Base-by-base conservation (phyloP, 73 alveolate species). In the Tetrahymena borealis region DNA sequence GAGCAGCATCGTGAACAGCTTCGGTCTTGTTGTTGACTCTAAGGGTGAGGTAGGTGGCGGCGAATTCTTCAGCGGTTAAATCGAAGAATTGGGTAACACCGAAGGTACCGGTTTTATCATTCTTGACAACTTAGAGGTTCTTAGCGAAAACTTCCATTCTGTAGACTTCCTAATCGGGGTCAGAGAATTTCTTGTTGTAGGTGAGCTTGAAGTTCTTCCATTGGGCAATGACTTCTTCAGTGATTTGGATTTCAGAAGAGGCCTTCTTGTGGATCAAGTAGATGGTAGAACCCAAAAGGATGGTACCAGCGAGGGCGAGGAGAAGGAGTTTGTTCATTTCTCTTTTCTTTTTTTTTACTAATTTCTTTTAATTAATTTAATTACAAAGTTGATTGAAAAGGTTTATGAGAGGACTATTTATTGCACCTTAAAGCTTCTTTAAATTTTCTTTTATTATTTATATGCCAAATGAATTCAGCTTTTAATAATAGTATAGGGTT, bases 1-100 rank as follows among this genome's bases (percentile, higher is more conserved):
- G 39, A 39, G 38, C 77, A 39, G 90, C 90, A 28, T 91, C 90
- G 78, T 60, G 39, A 13, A 37, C 77, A 39, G 93, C 78, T 90
- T 90, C 94, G 10, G 39, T 92, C 24, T 36, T 78, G 8, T 90
- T 90, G 33, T 91, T 28, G 11, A 37, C 94, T 32, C 90, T 3
- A 3, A 40, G 41, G 60, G 91, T 93, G 78, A 93, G 94, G 90
- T 93, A 93, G 41, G 35, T 93, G 33, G 90, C 85, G 16, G 91
- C 94, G 91, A 93, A 93, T 28, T 93, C 96, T 43, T 93, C 91
- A 24, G 38, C 24, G 15, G 96, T 90, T 28, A 93, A 43, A 41
- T 93, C 96, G 41, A 60, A 90, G 91, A 93, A 93, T 77, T 90
- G 90, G 90, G 93, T 93, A n/a, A 78, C 96, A 38, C 94, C 96